Conservation (phyloP, 1,284 basidiomycete genomes). For the Austroboletus rostrupii region DNA sequence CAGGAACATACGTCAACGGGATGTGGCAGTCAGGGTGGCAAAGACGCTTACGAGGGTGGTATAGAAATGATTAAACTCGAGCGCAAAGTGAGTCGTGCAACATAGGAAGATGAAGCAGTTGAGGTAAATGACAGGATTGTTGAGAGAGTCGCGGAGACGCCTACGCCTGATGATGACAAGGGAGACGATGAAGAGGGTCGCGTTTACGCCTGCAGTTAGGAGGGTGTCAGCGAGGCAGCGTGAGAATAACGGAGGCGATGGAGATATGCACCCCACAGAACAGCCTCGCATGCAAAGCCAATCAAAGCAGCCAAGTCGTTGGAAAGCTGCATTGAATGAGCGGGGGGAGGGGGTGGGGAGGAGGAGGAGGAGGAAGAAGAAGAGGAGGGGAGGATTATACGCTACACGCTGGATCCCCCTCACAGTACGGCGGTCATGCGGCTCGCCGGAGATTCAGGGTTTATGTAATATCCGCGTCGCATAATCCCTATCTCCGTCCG, state of each 20-base stretch:
- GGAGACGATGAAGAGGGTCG: slow-evolving; percentile 26
- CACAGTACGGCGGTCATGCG: not conserved
- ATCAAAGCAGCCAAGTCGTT: slow-evolving; percentile 31
- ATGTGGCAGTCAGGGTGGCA: not conserved
- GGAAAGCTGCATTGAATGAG: slow-evolving; percentile 14
- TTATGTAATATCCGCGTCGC: too few species aligned
- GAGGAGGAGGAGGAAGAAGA: not conserved
- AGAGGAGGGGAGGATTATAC: not conserved
- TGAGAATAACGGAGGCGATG: not conserved
- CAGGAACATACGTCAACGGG: not conserved
- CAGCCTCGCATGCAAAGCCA: slow-evolving; percentile 33
- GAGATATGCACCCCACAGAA: slow-evolving; percentile 25
- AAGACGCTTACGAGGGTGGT: slow-evolving; percentile 27
- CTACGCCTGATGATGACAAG: slow-evolving; percentile 20
- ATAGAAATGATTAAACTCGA: slow-evolving; percentile 38
- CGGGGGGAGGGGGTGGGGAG: not conserved
- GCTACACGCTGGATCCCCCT: not conserved
- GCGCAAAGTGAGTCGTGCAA: slow-evolving; percentile 35
- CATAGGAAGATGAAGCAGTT: slow-evolving; percentile 30
- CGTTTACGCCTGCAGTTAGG: slow-evolving; percentile 19
- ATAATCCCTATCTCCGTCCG: too few species aligned
- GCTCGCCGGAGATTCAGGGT: not conserved
- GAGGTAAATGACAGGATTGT: slow-evolving; percentile 24
- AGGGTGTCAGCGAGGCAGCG: not conserved
- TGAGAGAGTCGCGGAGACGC: slow-evolving; percentile 9